Conservation (phyloP, 306 rosid species). For the Mimosa pudica region DNA sequence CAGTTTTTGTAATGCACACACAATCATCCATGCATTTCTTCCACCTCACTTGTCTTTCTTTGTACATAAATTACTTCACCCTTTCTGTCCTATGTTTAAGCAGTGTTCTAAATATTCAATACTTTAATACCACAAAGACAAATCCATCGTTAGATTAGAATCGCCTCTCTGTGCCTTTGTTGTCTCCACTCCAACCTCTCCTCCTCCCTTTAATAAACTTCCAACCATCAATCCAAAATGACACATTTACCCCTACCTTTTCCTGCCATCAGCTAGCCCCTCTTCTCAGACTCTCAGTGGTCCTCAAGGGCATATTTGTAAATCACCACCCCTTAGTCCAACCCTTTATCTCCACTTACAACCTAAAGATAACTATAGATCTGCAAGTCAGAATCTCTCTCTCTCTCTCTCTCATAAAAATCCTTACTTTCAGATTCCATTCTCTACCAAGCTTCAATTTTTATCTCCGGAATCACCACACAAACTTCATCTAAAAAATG, state of each 20-base stretch:
- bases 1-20: neutral
- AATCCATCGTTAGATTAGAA: slow-evolving; percentile 11
- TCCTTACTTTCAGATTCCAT: slow-evolving; percentile 22
- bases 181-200: slow-evolving; percentile 16
- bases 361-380: slow-evolving; percentile 47
- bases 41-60: slow-evolving; percentile 31
- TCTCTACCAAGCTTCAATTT: neutral
- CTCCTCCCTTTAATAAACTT: slow-evolving; percentile 32
- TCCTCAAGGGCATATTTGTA: slow-evolving; percentile 40
- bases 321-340: slow-evolving; percentile 24
- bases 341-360: slow-evolving; percentile 32
- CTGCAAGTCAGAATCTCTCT: slow-evolving; percentile 28
- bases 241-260: slow-evolving; percentile 35
- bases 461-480: slow-evolving; percentile 39
- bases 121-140: slow-evolving; percentile 19
- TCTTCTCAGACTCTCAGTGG: too few relatives aligned
- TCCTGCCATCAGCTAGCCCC: neutral
- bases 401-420: slow-evolving; percentile 15
- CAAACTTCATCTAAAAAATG: slow-evolving; percentile 43
- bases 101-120: neutral
- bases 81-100: slow-evolving; percentile 23
- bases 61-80: slow-evolving; percentile 6
- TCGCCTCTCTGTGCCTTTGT: neutral
- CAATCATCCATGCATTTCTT: slow-evolving; percentile 36
- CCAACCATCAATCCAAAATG: slow-evolving; percentile 37